Percentiles rank a stretch among this genome's conserved stretches.
These are phyloP conservation scores for Colletotrichum truncatum DNA, from an alignment of 2,329 filamentous ascomycete species.

Conservation along the genomic window DNA sequence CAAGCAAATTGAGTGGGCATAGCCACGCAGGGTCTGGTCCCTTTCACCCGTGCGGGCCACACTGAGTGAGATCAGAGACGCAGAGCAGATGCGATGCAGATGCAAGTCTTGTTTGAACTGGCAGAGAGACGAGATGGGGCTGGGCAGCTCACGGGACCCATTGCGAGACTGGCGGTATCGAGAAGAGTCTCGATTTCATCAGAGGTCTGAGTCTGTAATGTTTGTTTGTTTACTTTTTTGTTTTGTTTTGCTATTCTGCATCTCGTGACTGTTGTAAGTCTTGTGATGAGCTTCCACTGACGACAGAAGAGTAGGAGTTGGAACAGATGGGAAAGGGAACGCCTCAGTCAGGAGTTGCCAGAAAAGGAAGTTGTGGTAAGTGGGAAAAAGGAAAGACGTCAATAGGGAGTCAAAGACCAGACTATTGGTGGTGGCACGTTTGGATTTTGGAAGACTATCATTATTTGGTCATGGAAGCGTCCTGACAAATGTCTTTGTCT, in stretches of 20 bases:
- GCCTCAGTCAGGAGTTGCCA: constrained; percentile 1
- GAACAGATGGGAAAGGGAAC: constrained; percentile 6
- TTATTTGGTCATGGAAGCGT: constrained; percentile 1
- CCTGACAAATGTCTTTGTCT: constrained; percentile 16
- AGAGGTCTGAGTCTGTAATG: neutral
- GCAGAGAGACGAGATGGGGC: constrained; percentile 8
- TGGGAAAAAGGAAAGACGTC: neutral
- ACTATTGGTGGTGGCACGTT: neutral
- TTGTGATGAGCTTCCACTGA: neutral
- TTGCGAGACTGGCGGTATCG: constrained; percentile 12
- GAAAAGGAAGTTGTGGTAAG: neutral
- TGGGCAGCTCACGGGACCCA: constrained; percentile 15
- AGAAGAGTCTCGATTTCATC: constrained; percentile 7
- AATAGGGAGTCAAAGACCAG: neutral
- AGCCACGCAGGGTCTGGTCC: constrained; percentile 32
- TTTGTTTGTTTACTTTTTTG: neutral
- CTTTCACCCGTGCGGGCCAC: constrained; percentile 25
- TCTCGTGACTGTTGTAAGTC: constrained; percentile 12
- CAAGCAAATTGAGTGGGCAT: constrained; percentile 12
- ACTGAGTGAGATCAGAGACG: constrained; percentile 3
- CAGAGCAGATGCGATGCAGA: constrained; percentile 10
- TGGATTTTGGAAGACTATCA: constrained; percentile 6
- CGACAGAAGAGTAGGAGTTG: neutral
- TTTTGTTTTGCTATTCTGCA: neutral
- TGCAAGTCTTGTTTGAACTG: constrained; percentile 8